Evolutionary conservation across 2,329 filamentous ascomycete genomes (phyloP).

Genomic region (Aspergillus sergii): DNA sequence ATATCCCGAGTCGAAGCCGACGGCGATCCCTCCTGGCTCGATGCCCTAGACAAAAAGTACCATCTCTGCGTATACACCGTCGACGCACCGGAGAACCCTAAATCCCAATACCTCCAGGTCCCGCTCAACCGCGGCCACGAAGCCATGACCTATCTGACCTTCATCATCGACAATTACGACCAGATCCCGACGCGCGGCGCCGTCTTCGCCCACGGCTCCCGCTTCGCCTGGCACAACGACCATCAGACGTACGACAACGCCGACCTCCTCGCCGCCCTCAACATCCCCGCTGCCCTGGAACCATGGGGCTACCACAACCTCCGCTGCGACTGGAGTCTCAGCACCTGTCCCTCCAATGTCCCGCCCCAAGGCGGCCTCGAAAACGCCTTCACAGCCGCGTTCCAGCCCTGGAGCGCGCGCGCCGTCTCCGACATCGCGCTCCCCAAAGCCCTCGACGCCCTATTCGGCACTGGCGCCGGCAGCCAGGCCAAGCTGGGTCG

Average conservation of each 20-base stretch:
- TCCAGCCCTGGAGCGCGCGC: constrained; percentile 49
- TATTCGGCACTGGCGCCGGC: constrained; percentile 38
- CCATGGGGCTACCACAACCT: constrained; percentile 52
- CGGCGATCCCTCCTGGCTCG: constrained; percentile 47
- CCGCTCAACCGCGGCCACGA: constrained; percentile 52
- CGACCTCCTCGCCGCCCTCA: constrained; percentile 41
- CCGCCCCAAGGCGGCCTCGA: constrained; percentile 47
- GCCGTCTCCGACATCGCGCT: constrained; percentile 43
- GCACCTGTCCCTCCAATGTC: constrained; percentile 39
- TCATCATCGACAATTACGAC: constrained; percentile 51
- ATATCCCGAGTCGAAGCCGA: constrained; percentile 48
- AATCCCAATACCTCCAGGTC: constrained; percentile 36
- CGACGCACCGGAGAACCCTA: constrained; percentile 13
- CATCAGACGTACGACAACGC: constrained; percentile 49
- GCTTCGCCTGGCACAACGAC: constrained; percentile 52
- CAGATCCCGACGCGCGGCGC: constrained; percentile 40
- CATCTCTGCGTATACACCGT: constrained; percentile 50
- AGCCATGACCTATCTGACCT: constrained; percentile 52
- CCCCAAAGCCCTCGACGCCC: constrained; percentile 34
- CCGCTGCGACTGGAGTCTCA: constrained; percentile 54
- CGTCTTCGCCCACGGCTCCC: constrained; percentile 49
- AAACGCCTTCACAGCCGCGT: constrained; percentile 38
- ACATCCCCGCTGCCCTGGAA: constrained; percentile 43
- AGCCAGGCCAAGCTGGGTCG: background rate
- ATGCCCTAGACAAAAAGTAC: constrained; percentile 41